A percentile compares a stretch with the other conserved stretches of the same genome.
phyloP scores from a whole-genome alignment of 2,329 filamentous ascomycete genomes.

The Ceratocystis lukuohia region DNA sequence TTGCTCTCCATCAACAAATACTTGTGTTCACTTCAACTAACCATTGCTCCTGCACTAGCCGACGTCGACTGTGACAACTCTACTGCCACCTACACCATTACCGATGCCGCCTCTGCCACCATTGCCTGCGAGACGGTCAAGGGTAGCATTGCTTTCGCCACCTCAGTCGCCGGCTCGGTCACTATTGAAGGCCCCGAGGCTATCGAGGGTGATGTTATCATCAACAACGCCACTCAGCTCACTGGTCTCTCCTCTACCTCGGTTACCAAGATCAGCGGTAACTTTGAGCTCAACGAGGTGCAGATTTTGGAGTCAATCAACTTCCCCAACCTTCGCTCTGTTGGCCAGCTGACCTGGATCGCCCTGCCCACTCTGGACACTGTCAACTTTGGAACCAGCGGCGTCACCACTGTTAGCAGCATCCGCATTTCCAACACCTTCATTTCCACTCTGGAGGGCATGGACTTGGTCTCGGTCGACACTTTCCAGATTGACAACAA shows the following conservation, averaged over 20 bases:
- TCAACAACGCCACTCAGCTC: slow-evolving; percentile 45
- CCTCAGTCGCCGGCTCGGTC: slow-evolving; percentile 38
- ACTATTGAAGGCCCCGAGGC: slow-evolving; percentile 45
- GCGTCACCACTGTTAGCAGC: slow-evolving; percentile 51
- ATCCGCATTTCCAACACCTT: slow-evolving; percentile 78
- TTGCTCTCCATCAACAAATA: background rate
- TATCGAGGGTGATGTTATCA: slow-evolving; percentile 44
- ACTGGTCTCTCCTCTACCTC: slow-evolving; percentile 47
- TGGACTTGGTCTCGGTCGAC: slow-evolving; percentile 62
- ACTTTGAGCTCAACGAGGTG: slow-evolving; percentile 56
- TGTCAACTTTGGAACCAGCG: slow-evolving; percentile 37
- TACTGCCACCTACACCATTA: slow-evolving; percentile 38
- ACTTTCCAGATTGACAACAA: slow-evolving; percentile 85
- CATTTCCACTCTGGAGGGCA: slow-evolving; percentile 62
- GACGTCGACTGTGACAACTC: slow-evolving; percentile 24
- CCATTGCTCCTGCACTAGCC: background rate
- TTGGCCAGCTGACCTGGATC: slow-evolving; percentile 56
- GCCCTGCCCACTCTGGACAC: slow-evolving; percentile 50
- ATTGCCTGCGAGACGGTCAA: slow-evolving; percentile 51
- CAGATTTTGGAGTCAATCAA: slow-evolving; percentile 54
- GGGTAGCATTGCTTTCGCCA: slow-evolving; percentile 39
- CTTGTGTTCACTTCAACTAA: background rate
- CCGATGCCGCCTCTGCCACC: slow-evolving; percentile 47
- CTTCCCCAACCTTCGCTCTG: slow-evolving; percentile 50
- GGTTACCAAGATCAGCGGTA: slow-evolving; percentile 52